These are phyloP conservation scores for Camelina laxa DNA, from an alignment of 345 rosid genomes.

Conservation along the genomic window DNA sequence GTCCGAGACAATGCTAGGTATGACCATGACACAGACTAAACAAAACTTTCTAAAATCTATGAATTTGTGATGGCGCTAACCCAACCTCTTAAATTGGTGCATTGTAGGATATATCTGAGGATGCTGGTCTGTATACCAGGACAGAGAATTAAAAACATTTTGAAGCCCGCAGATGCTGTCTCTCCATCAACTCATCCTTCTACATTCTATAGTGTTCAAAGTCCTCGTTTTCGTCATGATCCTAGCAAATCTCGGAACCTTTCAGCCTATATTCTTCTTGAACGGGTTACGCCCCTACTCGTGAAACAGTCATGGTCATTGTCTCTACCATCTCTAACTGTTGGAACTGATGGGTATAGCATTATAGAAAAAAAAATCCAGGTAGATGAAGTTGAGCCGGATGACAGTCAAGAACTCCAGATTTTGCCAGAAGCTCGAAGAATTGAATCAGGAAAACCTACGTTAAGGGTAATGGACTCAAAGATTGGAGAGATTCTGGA, in stretches of 20 bases:
- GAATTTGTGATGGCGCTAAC: conserved; percentile 10
- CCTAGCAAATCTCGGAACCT: conserved; percentile 64
- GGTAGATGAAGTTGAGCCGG: conserved; percentile 53
- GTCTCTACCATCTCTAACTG: conserved; percentile 61
- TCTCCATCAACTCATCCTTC: conserved; percentile 72
- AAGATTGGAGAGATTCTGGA: conserved; percentile 71
- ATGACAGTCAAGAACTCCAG: conserved; percentile 47
- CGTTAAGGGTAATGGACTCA: conserved; percentile 87
- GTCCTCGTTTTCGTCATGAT: conserved; percentile 63
- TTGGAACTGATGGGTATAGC: conserved; percentile 58
- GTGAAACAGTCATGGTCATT: conserved; percentile 93
- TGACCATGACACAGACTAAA: conserved; percentile 28
- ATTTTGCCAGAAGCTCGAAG: conserved; percentile 52
- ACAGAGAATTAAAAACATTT: conserved; percentile 64
- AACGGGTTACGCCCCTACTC: conserved; percentile 63
- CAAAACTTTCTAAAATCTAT: background rate
- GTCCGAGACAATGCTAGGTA: conserved; percentile 95
- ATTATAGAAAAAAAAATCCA: conserved; percentile 52
- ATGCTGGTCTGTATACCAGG: conserved; percentile 91
- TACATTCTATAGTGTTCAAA: conserved; percentile 66
- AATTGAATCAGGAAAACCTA: conserved; percentile 50
- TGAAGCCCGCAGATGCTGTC: conserved; percentile 74
- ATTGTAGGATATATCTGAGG: conserved; percentile 83
- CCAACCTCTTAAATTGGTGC: conserved; percentile 35
- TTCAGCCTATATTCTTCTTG: conserved; percentile 71